These are phyloP conservation scores for Westerdykella sp. DNA, from an alignment of 2,329 filamentous ascomycete genomes.

Conservation along the genomic window DNA sequence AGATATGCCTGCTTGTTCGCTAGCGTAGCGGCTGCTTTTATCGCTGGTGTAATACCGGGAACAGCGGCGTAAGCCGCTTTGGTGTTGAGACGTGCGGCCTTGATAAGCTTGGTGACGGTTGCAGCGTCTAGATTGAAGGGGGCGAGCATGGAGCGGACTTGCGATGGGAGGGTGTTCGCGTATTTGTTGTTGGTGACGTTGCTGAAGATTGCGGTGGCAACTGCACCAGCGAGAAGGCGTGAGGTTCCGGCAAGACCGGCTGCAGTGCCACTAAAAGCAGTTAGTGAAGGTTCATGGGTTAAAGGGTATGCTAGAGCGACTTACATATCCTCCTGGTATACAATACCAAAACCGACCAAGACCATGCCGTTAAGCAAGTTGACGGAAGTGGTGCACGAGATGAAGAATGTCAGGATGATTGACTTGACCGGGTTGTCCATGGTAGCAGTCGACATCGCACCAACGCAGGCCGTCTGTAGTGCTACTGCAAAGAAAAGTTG, in stretches of 20 bases:
- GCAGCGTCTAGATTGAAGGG: slow-evolving; percentile 13
- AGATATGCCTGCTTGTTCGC: slow-evolving; percentile 27
- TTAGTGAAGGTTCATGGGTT: slow-evolving; percentile 1
- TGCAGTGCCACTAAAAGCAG: slow-evolving; percentile 13
- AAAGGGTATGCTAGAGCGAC: slow-evolving; percentile 1
- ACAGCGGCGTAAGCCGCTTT: slow-evolving; percentile 22
- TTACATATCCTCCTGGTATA: slow-evolving; percentile 23
- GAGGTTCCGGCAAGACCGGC: slow-evolving; percentile 26
- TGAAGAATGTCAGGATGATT: slow-evolving; percentile 24
- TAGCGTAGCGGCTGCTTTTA: slow-evolving; percentile 19
- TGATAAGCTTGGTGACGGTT: slow-evolving; percentile 13
- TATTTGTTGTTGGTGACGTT: slow-evolving; percentile 29
- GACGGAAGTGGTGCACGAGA: slow-evolving; percentile 22
- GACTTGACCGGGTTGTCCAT: slow-evolving; percentile 20
- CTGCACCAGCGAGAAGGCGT: slow-evolving; percentile 22
- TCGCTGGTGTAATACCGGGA: slow-evolving; percentile 24
- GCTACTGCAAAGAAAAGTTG: slow-evolving; percentile 22
- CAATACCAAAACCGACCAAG: slow-evolving; percentile 25
- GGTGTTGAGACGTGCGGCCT: slow-evolving; percentile 18
- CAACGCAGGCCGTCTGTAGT: slow-evolving; percentile 24
- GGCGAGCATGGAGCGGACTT: slow-evolving; percentile 13
- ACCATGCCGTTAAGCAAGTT: slow-evolving; percentile 27
- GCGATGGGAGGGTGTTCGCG: slow-evolving; percentile 7
- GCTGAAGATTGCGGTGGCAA: slow-evolving; percentile 25
- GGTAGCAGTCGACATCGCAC: slow-evolving; percentile 21